These are phyloP conservation scores for Phoenix dactylifera DNA, from an alignment of 176 grass and related monocot species.

Conservation along the genomic window DNA sequence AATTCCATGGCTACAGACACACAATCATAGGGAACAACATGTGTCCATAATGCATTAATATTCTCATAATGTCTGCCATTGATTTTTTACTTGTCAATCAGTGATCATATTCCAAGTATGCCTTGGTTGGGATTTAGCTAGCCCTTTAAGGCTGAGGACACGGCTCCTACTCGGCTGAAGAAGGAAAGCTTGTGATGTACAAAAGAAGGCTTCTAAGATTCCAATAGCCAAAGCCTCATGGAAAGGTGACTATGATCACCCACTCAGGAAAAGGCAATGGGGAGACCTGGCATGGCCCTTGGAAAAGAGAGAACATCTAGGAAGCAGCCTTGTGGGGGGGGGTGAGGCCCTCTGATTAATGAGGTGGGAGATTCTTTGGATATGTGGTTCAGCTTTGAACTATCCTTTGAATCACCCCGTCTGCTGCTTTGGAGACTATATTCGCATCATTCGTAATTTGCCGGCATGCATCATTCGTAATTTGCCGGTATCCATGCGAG, in stretches of 20 bases:
- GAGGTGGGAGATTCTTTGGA: conserved; percentile 7
- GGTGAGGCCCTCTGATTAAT: neutral
- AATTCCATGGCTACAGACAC: conserved; percentile 1
- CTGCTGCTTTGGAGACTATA: neutral
- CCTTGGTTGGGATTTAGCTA: neutral
- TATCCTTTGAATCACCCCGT: neutral
- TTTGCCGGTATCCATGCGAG: too few species aligned
- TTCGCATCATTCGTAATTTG: neutral
- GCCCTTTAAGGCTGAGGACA: neutral
- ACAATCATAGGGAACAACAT: conserved; percentile 5
- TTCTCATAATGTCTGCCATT: conserved; percentile 1
- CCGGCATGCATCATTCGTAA: too few species aligned
- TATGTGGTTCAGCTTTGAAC: conserved; percentile 10
- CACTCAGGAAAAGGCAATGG: conserved; percentile 1
- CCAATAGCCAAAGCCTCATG: neutral
- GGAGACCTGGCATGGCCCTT: neutral
- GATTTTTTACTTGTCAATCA: neutral
- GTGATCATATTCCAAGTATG: conserved; percentile 10
- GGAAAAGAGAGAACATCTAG: neutral
- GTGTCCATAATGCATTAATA: conserved; percentile 10
- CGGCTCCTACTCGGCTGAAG: conserved; percentile 1
- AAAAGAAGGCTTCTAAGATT: conserved; percentile 2
- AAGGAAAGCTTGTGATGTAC: neutral
- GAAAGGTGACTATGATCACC: conserved; percentile 5
- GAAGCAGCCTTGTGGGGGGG: neutral